Evolutionary conservation across 345 rosid genomes (phyloP).

Genomic region (Pistacia integerrima): DNA sequence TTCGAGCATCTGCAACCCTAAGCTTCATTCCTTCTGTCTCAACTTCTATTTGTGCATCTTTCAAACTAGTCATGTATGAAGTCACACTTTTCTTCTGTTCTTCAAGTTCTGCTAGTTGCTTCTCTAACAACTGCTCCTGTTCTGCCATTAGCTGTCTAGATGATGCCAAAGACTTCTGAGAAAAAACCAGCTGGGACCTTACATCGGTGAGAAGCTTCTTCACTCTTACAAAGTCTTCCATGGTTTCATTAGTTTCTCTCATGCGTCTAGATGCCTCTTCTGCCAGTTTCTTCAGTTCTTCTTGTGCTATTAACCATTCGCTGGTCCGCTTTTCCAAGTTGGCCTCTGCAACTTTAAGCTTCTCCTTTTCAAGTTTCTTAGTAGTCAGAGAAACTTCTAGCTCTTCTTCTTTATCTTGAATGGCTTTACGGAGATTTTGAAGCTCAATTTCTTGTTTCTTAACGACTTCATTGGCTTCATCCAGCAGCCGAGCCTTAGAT

Average conservation of each 20-base stretch:
- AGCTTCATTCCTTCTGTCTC: conserved; percentile 71
- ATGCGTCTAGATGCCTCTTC: conserved; percentile 43
- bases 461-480: conserved; percentile 63
- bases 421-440: conserved; percentile 46
- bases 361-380: conserved; percentile 61
- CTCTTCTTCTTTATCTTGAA: conserved; percentile 67
- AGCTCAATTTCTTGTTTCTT: conserved; percentile 67
- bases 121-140: conserved; percentile 51
- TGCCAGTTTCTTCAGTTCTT: conserved; percentile 57
- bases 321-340: conserved; percentile 66
- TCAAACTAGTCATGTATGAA: conserved; percentile 64
- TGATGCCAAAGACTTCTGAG: conserved; percentile 64
- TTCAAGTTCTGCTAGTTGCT: conserved; percentile 58
- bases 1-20: conserved; percentile 65
- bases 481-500: conserved; percentile 56
- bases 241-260: conserved; percentile 52
- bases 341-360: conserved; percentile 57
- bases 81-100: conserved; percentile 59
- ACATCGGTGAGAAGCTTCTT: conserved; percentile 70
- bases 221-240: conserved; percentile 67
- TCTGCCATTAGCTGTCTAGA: conserved; percentile 68
- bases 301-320: conserved; percentile 71
- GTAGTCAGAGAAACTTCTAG: conserved; percentile 42
- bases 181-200: conserved; percentile 68
- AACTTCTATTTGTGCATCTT: conserved; percentile 68